Percentiles rank a stretch among this genome's conserved stretches.
phyloP scores from a whole-genome alignment of 2,329 filamentous ascomycete genomes.

The Ascochyta viciae-villosae region DNA sequence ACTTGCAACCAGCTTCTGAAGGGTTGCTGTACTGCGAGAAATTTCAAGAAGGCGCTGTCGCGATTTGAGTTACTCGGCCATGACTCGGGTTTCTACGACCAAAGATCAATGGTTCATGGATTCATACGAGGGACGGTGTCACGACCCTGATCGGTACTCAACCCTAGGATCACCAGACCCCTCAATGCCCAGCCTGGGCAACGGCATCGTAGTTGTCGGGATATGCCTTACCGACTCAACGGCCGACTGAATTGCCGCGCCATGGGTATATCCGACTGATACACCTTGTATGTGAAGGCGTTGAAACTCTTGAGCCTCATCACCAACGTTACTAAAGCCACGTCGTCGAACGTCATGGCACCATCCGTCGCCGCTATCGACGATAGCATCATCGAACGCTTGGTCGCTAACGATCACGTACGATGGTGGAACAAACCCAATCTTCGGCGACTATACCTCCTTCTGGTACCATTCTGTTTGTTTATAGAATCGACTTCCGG shows the following conservation, averaged over 20 bases:
- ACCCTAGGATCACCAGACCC: slow-evolving; percentile 17
- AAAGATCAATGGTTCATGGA: background rate
- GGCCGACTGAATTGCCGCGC: slow-evolving; percentile 8
- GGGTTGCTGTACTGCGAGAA: background rate
- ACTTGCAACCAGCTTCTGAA: background rate
- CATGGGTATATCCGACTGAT: background rate
- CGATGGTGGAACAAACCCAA: slow-evolving; percentile 68
- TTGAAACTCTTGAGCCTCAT: background rate
- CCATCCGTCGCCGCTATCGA: slow-evolving; percentile 25
- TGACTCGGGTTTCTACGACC: background rate
- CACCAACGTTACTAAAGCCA: background rate
- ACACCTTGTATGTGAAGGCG: background rate
- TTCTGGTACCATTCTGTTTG: slow-evolving; percentile 67
- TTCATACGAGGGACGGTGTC: background rate
- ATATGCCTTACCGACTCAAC: slow-evolving; percentile 3
- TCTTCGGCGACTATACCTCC: slow-evolving; percentile 62
- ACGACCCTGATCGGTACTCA: background rate
- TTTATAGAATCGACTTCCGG: slow-evolving; percentile 69
- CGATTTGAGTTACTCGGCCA: background rate
- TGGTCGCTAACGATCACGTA: slow-evolving; percentile 48
- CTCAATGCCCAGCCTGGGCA: slow-evolving; percentile 34
- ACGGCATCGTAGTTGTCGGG: slow-evolving; percentile 12
- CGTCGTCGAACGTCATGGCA: slow-evolving; percentile 28
- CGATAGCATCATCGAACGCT: slow-evolving; percentile 41
- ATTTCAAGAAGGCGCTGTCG: background rate